phyloP scores from a whole-genome alignment of 495 filamentous ascomycete species.

The Parachaetomium inaequale region DNA sequence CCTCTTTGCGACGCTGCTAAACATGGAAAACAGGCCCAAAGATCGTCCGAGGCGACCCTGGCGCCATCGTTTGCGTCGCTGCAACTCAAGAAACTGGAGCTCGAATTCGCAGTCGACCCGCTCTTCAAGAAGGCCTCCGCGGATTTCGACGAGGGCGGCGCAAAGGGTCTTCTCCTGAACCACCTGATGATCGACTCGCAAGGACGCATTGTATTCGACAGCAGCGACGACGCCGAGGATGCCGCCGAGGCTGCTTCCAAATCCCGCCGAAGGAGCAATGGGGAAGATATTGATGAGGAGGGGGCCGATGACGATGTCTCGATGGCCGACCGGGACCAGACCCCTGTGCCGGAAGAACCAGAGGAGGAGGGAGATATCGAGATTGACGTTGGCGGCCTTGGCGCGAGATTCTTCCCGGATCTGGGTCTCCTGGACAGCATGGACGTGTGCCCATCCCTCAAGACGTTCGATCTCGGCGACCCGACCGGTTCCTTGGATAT shows the following conservation, averaged over 20 bases:
- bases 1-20: neutral
- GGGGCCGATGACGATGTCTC: slow-evolving; percentile 38
- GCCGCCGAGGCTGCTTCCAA: slow-evolving; percentile 39
- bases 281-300: slow-evolving; percentile 51
- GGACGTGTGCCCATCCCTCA: slow-evolving; percentile 92
- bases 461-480: slow-evolving; percentile 86
- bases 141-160: slow-evolving; percentile 97
- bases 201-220: slow-evolving; percentile 95
- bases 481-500: slow-evolving; percentile 80
- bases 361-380: slow-evolving; percentile 52
- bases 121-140: slow-evolving; percentile 98
- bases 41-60: slow-evolving; percentile 87
- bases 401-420: slow-evolving; percentile 81
- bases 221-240: slow-evolving; percentile 85
- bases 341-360: slow-evolving; percentile 30
- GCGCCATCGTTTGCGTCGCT: slow-evolving; percentile 82
- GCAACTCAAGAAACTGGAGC: slow-evolving; percentile 93
- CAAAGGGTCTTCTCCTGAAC: slow-evolving; percentile 92
- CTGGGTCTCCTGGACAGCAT: slow-evolving; percentile 71
- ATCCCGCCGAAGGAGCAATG: slow-evolving; percentile 40
- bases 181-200: slow-evolving; percentile 88
- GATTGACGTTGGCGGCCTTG: slow-evolving; percentile 73
- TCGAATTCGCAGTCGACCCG: slow-evolving; percentile 95
- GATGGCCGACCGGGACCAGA: slow-evolving; percentile 15
- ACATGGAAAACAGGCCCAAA: slow-evolving; percentile 46